Evolutionary conservation across 176 grass and related monocot species (phyloP).

Genomic region (Aegilops longissima): DNA sequence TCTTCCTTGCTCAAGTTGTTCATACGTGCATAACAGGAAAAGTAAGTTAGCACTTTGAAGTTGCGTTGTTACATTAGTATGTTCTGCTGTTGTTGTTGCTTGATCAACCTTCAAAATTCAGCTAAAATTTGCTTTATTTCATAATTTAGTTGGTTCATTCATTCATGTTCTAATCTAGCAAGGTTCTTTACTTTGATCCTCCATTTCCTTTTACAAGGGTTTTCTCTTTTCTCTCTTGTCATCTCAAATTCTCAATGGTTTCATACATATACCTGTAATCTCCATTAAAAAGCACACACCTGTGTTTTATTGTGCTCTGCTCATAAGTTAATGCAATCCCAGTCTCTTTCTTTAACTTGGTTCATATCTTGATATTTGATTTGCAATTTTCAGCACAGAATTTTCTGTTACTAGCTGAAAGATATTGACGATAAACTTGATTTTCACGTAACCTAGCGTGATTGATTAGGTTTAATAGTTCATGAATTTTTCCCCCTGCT

Average conservation of each 20-base stretch:
- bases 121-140: not conserved
- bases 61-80: not conserved
- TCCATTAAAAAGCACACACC: not conserved
- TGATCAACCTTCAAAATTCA: not conserved
- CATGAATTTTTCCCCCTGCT: not conserved
- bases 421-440: not conserved
- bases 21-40: not conserved
- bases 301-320: not conserved
- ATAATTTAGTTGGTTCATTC: not conserved
- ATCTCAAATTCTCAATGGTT: not conserved
- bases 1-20: conserved; percentile 8
- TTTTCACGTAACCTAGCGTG: not conserved
- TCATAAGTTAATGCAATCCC: not conserved
- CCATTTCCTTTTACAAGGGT: not conserved
- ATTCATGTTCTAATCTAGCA: not conserved
- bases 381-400: not conserved
- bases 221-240: not conserved
- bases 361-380: not conserved
- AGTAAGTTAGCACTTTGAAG: not conserved
- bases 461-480: not conserved
- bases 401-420: conserved; percentile 1
- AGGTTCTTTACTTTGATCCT: not conserved
- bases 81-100: not conserved
- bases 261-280: not conserved
- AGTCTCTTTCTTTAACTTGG: not conserved